phyloP scores from a whole-genome alignment of 768 basidiomycete genomes.

The Pisolithus sp. region DNA sequence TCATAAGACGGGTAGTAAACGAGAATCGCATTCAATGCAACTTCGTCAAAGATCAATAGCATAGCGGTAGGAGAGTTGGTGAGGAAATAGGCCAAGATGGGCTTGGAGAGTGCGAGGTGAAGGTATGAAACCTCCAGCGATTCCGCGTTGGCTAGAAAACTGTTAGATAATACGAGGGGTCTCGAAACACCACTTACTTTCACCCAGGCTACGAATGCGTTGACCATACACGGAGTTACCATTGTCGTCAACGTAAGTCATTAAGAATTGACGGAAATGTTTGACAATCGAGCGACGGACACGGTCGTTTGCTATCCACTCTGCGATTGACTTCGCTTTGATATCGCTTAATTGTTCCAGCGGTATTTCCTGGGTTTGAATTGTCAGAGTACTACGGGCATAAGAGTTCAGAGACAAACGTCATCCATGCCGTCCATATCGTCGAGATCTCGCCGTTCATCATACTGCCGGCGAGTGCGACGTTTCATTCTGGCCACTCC shows the following conservation, averaged over 20 bases:
- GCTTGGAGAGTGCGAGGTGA: slow-evolving; percentile 88
- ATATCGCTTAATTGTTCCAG: slow-evolving; percentile 95
- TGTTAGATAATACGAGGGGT: slow-evolving; percentile 10
- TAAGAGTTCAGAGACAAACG: slow-evolving; percentile 37
- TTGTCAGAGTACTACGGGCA: slow-evolving; percentile 9
- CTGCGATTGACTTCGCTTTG: slow-evolving; percentile 93
- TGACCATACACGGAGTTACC: slow-evolving; percentile 92
- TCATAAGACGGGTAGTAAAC: slow-evolving; percentile 95
- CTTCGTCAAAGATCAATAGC: slow-evolving; percentile 91
- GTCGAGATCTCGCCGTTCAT: slow-evolving; percentile 85
- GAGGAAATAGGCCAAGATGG: slow-evolving; percentile 95
- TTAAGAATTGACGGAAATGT: slow-evolving; percentile 92
- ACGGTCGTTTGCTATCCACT: slow-evolving; percentile 93
- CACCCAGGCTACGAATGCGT: slow-evolving; percentile 87
- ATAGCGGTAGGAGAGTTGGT: slow-evolving; percentile 91
- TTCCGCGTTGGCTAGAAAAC: slow-evolving; percentile 78
- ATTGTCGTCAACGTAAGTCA: slow-evolving; percentile 92
- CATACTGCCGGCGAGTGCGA: slow-evolving; percentile 85
- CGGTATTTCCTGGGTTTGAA: slow-evolving; percentile 69
- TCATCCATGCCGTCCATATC: slow-evolving; percentile 88
- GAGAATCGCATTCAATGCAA: slow-evolving; percentile 89
- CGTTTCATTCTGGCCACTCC: slow-evolving; percentile 66
- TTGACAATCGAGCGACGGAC: slow-evolving; percentile 86
- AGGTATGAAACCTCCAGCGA: slow-evolving; percentile 96
- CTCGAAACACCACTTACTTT: slow-evolving; percentile 53